Evolutionary conservation across 805 yeast genomes (phyloP), one percentile per base, ranked within the genome.

Genomic region (Saturnispora mendoncae): DNA sequence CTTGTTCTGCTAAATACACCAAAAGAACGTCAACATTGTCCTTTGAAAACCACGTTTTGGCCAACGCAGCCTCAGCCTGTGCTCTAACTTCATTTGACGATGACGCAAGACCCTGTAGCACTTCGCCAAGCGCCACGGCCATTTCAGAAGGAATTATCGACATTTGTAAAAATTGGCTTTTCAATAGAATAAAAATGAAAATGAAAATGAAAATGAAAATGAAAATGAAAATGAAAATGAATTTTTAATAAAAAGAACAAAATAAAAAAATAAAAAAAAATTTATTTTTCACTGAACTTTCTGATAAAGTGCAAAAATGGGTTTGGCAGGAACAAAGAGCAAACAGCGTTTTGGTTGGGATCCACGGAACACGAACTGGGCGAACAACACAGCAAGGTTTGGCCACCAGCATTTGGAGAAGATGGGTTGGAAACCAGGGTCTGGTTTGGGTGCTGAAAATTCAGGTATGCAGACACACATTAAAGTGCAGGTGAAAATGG

Each of bases 281-380:
- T n/a, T n/a, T n/a, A n/a, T n/a, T n/a, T n/a, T n/a, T n/a, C n/a
- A n/a, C n/a, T n/a, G n/a, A n/a, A n/a, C n/a, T n/a, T n/a, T n/a
- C n/a, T n/a, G n/a, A n/a, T n/a, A n/a, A n/a, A n/a, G n/a, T n/a
- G n/a, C n/a, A n/a, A n/a, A n/a, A 18, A 84, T 84, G 94, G 92
- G 94, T 39, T 71, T 84, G 54, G 90, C 90, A 33, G 97, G 84
- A 9, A 70, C 80, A 5, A 81, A 78, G 56, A 75, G 71, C 10
- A 86, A 84, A 55, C 94, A 84, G 54, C 72, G 92, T 54, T 81
- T 88, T 58, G 97, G 97, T 9, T 63, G 71, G 28, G 98, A 90
- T 64, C 98, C 98, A 14, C 69, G 97, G 55, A 90, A 90, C 55
- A 88, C 96, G 1, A 74, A 78, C 46, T 90, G 98, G 98, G 81